Base-by-base conservation (phyloP, 2,329 filamentous ascomycete species). In the Fusarium camptoceras region DNA sequence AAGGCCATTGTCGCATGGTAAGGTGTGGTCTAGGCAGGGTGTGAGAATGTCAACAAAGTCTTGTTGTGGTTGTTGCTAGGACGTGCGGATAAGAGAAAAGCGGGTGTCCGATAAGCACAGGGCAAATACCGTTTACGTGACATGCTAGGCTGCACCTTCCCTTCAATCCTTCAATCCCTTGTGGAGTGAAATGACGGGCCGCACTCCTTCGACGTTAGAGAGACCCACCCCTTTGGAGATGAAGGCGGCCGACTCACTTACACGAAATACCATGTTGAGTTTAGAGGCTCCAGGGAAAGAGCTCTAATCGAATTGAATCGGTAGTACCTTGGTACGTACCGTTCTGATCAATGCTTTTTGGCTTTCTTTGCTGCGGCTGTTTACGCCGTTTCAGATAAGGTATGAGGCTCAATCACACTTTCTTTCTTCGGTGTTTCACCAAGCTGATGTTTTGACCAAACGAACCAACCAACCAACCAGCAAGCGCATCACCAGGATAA, bases 1-100 rank as follows among this genome's bases (percentile, higher is more conserved):
- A 82, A 57, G 56, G 64, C 49, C 63, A 63, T 65, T 66, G 55
- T 71, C 27, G 66, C 66, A 75, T 74, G 58, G 49, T 47, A 27
- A 20, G 44, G 56, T 42, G 59, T 68, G 64, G 34, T 50, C 47
- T 62, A 55, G 51, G 58, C n/a, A 51, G 65, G 68, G 60, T 53
- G 68, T 71, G 60, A 66, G 60, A 69, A 71, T 66, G 68, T 62
- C 53, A 55, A 69, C 31, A 59, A 55, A 58, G 58, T 53, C 34
- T 51, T 47, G 48, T 56, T 66, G 44, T 61, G 57, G 43, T 72
- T 62, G 64, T 54, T 66, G 54, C 56, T 70, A 53, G 57, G 34
- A 66, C 47, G 68, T 71, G 65, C 61, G 60, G 48, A 70, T 64
- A 67, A 50, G 24, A 28, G 20, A 15, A 49, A 55, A 41, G 48